Conservation (phyloP, 2,329 filamentous ascomycete genomes). For the Periconia sp. region DNA sequence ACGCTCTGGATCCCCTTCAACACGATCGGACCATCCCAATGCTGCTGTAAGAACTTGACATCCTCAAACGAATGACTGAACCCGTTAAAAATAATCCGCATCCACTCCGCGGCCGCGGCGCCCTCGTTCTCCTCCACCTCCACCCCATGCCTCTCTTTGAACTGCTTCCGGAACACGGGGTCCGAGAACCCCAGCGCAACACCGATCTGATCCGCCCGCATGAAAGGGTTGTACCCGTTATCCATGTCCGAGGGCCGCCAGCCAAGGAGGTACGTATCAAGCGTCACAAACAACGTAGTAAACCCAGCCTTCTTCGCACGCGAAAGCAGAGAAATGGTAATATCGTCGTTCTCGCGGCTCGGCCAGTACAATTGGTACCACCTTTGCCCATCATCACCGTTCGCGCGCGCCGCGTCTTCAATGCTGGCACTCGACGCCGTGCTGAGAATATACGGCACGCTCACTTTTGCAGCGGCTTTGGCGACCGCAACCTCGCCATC, state of each 20-base stretch:
- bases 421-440: constrained; percentile 64
- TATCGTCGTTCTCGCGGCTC: constrained; percentile 60
- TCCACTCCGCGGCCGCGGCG: constrained; percentile 24
- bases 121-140: constrained; percentile 45
- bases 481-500: constrained; percentile 66
- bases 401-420: constrained; percentile 63
- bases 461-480: constrained; percentile 59
- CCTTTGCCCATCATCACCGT: constrained; percentile 55
- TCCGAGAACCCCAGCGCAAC: constrained; percentile 66
- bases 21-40: constrained; percentile 67
- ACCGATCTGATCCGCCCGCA: constrained; percentile 47
- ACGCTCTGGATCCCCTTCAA: constrained; percentile 61
- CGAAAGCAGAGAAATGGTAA: constrained; percentile 63
- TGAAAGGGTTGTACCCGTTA: constrained; percentile 45
- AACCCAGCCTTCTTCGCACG: constrained; percentile 64
- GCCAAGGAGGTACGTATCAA: constrained; percentile 67
- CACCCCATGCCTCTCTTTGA: constrained; percentile 49
- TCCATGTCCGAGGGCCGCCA: constrained; percentile 72
- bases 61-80: constrained; percentile 63
- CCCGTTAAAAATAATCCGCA: constrained; percentile 43
- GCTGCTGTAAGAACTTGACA: constrained; percentile 57
- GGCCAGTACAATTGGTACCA: constrained; percentile 79
- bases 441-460: constrained; percentile 65
- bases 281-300: constrained; percentile 67
- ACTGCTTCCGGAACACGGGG: constrained; percentile 63